phyloP scores from a whole-genome alignment of 345 rosid genomes.

The Rubroshorea leprosula region DNA sequence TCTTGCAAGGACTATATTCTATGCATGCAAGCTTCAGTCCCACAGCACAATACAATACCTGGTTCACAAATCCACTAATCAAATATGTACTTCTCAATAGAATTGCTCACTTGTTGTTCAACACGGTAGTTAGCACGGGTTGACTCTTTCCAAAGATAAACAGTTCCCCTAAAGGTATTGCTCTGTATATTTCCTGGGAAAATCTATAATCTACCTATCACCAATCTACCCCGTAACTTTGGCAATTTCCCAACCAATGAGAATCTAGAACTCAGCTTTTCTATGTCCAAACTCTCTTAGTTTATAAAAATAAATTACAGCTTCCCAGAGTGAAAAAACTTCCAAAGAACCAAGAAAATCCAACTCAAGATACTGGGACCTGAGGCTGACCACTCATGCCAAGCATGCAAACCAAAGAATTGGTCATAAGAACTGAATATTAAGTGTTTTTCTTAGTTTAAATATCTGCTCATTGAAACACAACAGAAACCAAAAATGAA shows the following conservation, averaged over 20 bases:
- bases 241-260: slow-evolving; percentile 2
- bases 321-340: neutral
- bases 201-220: neutral
- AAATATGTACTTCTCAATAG: too few species aligned
- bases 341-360: neutral
- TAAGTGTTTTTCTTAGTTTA: neutral
- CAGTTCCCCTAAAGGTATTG: neutral
- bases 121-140: too few species aligned
- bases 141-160: too few species aligned
- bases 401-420: neutral
- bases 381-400: neutral
- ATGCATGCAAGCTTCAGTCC: neutral
- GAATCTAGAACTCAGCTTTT: neutral
- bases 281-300: neutral
- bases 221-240: neutral
- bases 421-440: neutral
- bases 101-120: too few species aligned
- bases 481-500: neutral
- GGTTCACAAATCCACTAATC: too few species aligned
- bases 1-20: neutral
- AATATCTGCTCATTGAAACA: neutral
- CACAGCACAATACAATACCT: too few species aligned
- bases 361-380: neutral
- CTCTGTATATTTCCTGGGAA: neutral
- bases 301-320: neutral